phyloP scores from a whole-genome alignment of 768 basidiomycete genomes.

The Amanita pseudoporphyria region DNA sequence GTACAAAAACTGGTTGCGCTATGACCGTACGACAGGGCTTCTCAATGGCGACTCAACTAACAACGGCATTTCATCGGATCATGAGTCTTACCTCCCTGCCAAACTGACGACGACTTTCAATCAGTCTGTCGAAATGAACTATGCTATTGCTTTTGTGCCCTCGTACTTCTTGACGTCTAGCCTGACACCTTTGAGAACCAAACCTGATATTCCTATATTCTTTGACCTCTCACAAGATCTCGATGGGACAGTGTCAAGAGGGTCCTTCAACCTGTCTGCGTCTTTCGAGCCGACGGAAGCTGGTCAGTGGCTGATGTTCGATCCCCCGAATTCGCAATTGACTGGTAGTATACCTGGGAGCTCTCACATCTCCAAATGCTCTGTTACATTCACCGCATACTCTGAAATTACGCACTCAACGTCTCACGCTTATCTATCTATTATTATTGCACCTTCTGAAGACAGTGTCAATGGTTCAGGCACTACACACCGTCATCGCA shows the following conservation, averaged over 20 bases:
- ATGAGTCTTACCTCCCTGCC: constrained; percentile 36
- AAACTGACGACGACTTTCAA: constrained; percentile 55
- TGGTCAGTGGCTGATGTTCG: constrained; percentile 43
- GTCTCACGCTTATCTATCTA: constrained; percentile 50
- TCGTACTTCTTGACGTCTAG: constrained; percentile 59
- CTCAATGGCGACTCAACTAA: constrained; percentile 38
- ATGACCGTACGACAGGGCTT: constrained; percentile 43
- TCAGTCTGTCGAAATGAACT: constrained; percentile 53
- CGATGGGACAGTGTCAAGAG: constrained; percentile 33
- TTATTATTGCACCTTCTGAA: constrained; percentile 34
- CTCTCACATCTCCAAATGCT: constrained; percentile 30
- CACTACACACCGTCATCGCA: constrained; percentile 18
- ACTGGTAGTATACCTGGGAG: constrained; percentile 46
- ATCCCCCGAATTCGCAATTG: constrained; percentile 33
- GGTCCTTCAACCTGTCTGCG: constrained; percentile 44
- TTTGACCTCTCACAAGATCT: constrained; percentile 50
- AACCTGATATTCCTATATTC: constrained; percentile 38
- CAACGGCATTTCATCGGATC: background rate
- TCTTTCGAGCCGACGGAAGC: constrained; percentile 43
- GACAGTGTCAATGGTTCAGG: constrained; percentile 28
- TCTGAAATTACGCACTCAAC: constrained; percentile 58
- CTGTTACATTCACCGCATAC: constrained; percentile 58
- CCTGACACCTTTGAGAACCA: constrained; percentile 47
- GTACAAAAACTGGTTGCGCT: constrained; percentile 49
- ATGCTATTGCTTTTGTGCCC: constrained; percentile 57